Evolutionary conservation across 2,329 filamentous ascomycete genomes (phyloP), one percentile per base, ranked within the genome.

Genomic region (Ophiostoma sp.): DNA sequence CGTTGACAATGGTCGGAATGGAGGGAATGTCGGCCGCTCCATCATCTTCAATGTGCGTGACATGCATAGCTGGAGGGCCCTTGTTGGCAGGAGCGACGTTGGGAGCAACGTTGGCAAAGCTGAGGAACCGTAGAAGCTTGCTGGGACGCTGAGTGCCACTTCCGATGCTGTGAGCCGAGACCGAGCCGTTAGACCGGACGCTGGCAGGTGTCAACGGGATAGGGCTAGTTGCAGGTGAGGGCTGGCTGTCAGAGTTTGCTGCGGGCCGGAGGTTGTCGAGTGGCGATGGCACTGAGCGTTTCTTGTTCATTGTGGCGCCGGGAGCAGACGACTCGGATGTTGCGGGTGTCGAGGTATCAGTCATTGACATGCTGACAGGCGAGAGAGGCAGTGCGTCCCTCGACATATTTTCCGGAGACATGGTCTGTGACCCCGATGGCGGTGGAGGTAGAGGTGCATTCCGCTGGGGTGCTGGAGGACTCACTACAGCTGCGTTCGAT

Each of bases 61-160:
- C 74, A 39, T 70, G 61, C 1, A 73, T 63, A 15, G 71, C 11
- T 11, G 68, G 57, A 11, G 69, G 79, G 1, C 77, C 78, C 55
- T 79, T 66, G 61, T 45, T 75, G 25, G 78, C 76, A 25, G 19
- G 22, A n/a, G 36, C 19, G 45, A 15, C 19, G 9, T 68, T 70
- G 36, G 80, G 74, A 75, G 80, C 76, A 75, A 79, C 42, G 36
- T 52, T 66, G 19, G 31, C 81, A 5, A 83, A 74, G 73, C 80
- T 83, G 17, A 86, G 76, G 36, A 86, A 76, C 11, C 84, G 80
- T 63, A 83, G 81, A 1, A 86, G 76, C 73, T 81, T 83, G 72
- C 80, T 80, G 0, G 79, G 79, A 52, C 81, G 83, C 71, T 81
- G 81, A 17, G 79, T 73, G 4, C 79, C 79, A 68, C 78, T 82